Evolutionary conservation across 345 rosid genomes (phyloP).

Genomic region (Boechera stricta): DNA sequence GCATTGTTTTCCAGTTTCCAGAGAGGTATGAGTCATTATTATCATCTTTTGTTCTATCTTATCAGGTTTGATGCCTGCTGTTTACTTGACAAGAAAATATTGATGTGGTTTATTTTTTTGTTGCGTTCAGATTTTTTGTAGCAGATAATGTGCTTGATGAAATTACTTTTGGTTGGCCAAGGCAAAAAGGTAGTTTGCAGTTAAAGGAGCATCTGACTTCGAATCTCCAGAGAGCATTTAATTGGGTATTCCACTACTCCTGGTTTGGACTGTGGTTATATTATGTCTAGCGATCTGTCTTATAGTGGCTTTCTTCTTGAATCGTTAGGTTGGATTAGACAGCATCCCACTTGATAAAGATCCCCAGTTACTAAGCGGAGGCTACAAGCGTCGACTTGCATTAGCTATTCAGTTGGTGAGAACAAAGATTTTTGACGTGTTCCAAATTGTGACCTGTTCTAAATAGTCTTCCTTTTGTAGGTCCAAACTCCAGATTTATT

Average conservation of each 20-base stretch:
- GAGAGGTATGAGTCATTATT: constrained; percentile 63
- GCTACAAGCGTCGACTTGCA: constrained; percentile 93
- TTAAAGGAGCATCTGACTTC: constrained; percentile 67
- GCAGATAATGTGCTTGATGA: constrained; percentile 90
- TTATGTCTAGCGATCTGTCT: constrained; percentile 22
- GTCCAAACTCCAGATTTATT: constrained; percentile 82
- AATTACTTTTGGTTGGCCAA: constrained; percentile 92
- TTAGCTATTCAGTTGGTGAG: constrained; percentile 88
- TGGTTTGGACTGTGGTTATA: constrained; percentile 8
- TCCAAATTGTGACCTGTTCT: constrained; percentile 10
- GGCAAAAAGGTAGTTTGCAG: constrained; percentile 68
- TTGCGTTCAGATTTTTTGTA: constrained; percentile 68
- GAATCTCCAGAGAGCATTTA: constrained; percentile 84
- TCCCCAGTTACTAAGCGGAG: constrained; percentile 91
- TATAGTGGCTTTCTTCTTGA: constrained; percentile 25
- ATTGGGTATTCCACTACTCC: constrained; percentile 62
- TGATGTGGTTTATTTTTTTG: constrained; percentile 11
- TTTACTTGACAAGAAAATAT: not conserved
- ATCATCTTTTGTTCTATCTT: constrained; percentile 6
- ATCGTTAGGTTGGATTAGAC: constrained; percentile 80
- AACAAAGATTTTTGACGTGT: constrained; percentile 15
- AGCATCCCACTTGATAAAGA: constrained; percentile 81
- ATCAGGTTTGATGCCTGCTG: constrained; percentile 16
- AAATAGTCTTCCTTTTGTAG: constrained; percentile 48
- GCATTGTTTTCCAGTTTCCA: constrained; percentile 94